These are phyloP conservation scores for Rhododendron kiyosumense DNA, from an alignment of 148 eudicot species.

Conservation along the genomic window DNA sequence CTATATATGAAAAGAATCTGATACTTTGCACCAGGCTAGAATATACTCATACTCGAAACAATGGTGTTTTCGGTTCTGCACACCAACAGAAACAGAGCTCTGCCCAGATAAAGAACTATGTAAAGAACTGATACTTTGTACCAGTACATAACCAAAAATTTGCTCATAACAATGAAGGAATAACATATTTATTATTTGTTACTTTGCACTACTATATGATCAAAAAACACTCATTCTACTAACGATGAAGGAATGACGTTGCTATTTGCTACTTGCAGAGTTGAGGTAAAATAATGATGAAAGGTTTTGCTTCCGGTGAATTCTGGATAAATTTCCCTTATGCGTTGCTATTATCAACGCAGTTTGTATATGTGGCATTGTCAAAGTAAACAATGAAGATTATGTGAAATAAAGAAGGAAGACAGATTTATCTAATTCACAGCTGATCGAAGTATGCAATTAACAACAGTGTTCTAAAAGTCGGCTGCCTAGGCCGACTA, in stretches of 20 bases:
- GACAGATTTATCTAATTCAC: background rate
- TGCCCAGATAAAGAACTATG: background rate
- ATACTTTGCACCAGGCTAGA: background rate
- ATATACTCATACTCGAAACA: too few relatives aligned
- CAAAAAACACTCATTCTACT: background rate
- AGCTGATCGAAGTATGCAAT: background rate
- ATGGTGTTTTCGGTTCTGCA: background rate
- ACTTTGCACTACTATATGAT: background rate
- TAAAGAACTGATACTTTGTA: background rate
- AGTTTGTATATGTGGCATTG: too few relatives aligned
- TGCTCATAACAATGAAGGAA: background rate
- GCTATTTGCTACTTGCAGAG: background rate
- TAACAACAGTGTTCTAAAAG: background rate
- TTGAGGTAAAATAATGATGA: background rate
- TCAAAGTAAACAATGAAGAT: background rate
- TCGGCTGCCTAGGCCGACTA: too few relatives aligned
- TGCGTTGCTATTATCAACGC: background rate
- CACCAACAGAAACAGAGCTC: background rate
- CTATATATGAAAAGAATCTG: background rate
- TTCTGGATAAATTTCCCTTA: background rate
- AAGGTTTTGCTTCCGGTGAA: background rate
- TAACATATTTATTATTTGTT: background rate
- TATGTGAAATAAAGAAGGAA: background rate
- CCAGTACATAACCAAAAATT: background rate
- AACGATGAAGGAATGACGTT: background rate